Evolutionary conservation across 495 filamentous ascomycete genomes (phyloP).

Genomic region (Trichoderma reesei): DNA sequence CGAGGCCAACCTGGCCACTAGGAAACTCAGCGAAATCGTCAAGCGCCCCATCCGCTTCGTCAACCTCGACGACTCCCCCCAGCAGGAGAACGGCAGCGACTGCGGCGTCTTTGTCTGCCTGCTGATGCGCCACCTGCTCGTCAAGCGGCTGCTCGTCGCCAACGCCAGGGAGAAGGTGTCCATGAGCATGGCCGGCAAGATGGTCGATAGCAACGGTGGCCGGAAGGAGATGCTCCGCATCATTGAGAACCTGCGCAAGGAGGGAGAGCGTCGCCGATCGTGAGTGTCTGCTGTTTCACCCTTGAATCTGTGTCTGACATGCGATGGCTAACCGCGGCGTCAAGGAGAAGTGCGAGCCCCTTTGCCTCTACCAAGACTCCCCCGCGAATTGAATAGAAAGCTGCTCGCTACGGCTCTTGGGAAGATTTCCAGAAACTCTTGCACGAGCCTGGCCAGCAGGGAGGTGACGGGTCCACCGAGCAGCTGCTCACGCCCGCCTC

Average conservation of each 20-base stretch:
- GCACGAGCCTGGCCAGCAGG: not conserved
- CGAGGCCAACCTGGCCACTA: conserved; percentile 56
- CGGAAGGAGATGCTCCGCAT: conserved; percentile 83
- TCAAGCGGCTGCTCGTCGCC: conserved; percentile 70
- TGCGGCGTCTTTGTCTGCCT: conserved; percentile 96
- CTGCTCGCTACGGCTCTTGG: conserved; percentile 9
- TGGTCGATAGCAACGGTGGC: conserved; percentile 63
- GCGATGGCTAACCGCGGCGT: not conserved
- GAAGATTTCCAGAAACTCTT: conserved; percentile 2
- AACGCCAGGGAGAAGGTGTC: conserved; percentile 73
- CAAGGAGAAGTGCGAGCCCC: conserved; percentile 16
- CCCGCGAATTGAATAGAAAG: conserved; percentile 27
- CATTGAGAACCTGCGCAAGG: conserved; percentile 70
- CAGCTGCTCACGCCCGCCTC: not conserved
- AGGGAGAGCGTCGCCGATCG: conserved; percentile 73
- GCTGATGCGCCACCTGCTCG: conserved; percentile 77
- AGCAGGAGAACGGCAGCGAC: conserved; percentile 86
- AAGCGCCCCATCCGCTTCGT: conserved; percentile 55
- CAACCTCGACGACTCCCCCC: conserved; percentile 72
- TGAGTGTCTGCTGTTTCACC: conserved; percentile 30
- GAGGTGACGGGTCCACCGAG: not conserved
- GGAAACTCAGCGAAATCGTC: conserved; percentile 45
- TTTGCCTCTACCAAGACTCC: conserved; percentile 23
- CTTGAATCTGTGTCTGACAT: not conserved
- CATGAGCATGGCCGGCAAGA: conserved; percentile 78